Percentiles rank a stretch among this genome's conserved stretches.
These are phyloP conservation scores for Trichoderma parareesei DNA, from an alignment of 495 filamentous ascomycete species.

Conservation along the genomic window DNA sequence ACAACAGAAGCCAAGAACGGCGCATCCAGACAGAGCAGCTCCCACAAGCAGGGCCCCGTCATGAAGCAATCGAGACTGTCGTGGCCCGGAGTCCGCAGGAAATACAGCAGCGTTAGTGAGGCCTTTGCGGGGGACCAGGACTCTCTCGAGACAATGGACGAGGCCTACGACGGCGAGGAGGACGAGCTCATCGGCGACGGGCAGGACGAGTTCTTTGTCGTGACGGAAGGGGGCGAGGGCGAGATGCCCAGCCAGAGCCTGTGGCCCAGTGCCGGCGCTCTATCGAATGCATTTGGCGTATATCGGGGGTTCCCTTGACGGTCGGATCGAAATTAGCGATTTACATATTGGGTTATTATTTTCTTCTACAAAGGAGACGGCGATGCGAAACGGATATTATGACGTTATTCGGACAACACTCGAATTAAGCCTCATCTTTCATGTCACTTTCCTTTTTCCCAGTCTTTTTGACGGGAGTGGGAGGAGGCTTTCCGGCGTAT, in stretches of 20 bases:
- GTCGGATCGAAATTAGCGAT: no score
- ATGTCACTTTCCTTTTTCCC: background rate
- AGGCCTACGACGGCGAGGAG: constrained; percentile 4
- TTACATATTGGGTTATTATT: background rate
- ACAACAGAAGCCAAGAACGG: background rate
- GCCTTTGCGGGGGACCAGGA: constrained; percentile 7
- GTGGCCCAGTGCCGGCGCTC: background rate
- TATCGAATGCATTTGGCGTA: constrained; percentile 1
- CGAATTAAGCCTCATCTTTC: background rate
- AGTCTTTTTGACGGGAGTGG: no score
- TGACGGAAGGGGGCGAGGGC: background rate
- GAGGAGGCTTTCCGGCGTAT: background rate
- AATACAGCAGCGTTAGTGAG: constrained; percentile 13
- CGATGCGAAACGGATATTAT: background rate
- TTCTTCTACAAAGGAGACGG: background rate
- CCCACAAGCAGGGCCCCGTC: background rate
- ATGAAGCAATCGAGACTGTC: background rate
- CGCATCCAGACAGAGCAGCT: background rate
- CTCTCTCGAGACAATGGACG: background rate
- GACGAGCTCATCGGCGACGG: background rate
- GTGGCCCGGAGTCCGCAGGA: background rate
- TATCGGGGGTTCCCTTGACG: background rate
- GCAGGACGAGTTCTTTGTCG: background rate
- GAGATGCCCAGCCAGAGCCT: background rate
- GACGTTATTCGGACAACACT: background rate